Conservation (phyloP, 495 filamentous ascomycete species). For the Lepraria neglecta region DNA sequence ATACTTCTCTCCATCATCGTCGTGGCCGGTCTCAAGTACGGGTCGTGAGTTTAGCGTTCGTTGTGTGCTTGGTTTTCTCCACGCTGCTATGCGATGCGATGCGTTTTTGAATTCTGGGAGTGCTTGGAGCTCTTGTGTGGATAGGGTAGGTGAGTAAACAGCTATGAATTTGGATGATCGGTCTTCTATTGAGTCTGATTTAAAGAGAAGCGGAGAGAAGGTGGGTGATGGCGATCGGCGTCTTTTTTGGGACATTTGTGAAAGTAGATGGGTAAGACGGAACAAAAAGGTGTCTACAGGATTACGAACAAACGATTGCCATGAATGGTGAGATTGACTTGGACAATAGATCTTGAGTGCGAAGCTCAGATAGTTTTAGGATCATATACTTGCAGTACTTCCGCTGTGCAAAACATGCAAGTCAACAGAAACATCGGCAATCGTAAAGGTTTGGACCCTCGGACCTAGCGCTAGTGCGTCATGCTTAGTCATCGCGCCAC, state of each 20-base stretch:
- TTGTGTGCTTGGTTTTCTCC: conserved; percentile 31
- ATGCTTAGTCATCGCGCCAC: no score
- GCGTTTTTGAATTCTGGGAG: conserved; percentile 33
- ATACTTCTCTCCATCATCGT: conserved; percentile 43
- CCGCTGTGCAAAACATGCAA: no score
- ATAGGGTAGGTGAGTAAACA: conserved; percentile 36
- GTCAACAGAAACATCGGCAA: no score
- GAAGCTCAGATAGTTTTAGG: no score
- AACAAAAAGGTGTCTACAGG: no score
- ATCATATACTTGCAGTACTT: no score
- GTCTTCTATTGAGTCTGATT: conserved; percentile 35
- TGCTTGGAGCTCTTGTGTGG: conserved; percentile 32
- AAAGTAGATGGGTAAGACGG: no score
- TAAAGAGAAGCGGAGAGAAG: conserved; percentile 24
- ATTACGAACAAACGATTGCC: no score
- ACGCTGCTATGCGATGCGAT: conserved; percentile 40
- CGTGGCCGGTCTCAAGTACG: conserved; percentile 34
- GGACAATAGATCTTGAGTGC: no score
- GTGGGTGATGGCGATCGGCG: not conserved
- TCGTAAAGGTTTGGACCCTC: no score
- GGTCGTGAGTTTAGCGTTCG: conserved; percentile 6
- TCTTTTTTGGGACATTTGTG: conserved; percentile 15
- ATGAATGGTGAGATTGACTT: no score
- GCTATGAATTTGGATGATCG: conserved; percentile 39
- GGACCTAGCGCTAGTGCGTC: no score